Evolutionary conservation across 2,329 filamentous ascomycete genomes (phyloP).

Genomic region (Pseudocercospora musae): DNA sequence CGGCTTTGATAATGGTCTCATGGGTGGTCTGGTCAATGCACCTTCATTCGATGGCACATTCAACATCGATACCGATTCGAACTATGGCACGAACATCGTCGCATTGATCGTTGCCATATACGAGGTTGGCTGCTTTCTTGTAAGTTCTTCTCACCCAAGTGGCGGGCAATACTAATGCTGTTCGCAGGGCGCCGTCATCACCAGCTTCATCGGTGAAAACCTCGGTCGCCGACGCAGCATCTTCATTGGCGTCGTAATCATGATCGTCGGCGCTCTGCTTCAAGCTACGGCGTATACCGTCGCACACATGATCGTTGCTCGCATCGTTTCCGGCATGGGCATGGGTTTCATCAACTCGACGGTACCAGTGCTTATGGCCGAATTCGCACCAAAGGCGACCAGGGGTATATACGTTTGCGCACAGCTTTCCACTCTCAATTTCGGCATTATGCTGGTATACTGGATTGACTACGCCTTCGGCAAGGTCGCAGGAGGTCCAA

Average conservation of each 20-base stretch:
- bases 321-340: slow-evolving; percentile 45
- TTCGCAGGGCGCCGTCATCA: slow-evolving; percentile 35
- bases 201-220: slow-evolving; percentile 43
- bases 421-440: slow-evolving; percentile 49
- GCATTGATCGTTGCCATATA: slow-evolving; percentile 48
- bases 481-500: slow-evolving; percentile 22
- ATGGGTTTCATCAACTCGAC: slow-evolving; percentile 47
- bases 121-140: slow-evolving; percentile 43
- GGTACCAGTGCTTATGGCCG: slow-evolving; percentile 45
- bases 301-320: slow-evolving; percentile 44
- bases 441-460: slow-evolving; percentile 46
- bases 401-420: slow-evolving; percentile 44
- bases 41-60: slow-evolving; percentile 44
- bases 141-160: not conserved
- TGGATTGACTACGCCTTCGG: slow-evolving; percentile 48
- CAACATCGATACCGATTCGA: slow-evolving; percentile 38
- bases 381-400: slow-evolving; percentile 37
- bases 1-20: slow-evolving; percentile 36
- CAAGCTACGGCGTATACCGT: slow-evolving; percentile 42
- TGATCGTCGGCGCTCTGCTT: slow-evolving; percentile 44
- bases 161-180: not conserved
- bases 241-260: slow-evolving; percentile 42
- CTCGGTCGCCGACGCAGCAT: slow-evolving; percentile 47
- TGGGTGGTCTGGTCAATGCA: slow-evolving; percentile 39
- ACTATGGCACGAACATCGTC: slow-evolving; percentile 36